Evolutionary conservation across 2,329 filamentous ascomycete genomes (phyloP).

Genomic region (Colletotrichum filicis): DNA sequence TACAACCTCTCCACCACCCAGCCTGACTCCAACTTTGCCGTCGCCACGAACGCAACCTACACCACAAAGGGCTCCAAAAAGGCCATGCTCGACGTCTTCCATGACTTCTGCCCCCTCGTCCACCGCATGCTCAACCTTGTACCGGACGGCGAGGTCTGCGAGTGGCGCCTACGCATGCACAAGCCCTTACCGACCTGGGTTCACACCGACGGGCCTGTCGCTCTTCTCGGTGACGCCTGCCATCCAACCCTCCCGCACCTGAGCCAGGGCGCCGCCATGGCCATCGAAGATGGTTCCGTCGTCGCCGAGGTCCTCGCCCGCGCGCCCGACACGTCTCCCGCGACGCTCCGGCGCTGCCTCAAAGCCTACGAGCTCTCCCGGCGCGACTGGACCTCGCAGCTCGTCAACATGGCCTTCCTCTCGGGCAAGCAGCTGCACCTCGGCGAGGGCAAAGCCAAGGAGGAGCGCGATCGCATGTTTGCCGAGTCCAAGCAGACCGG

Average conservation of each 20-base stretch:
- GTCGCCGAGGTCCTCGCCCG: slow-evolving; percentile 63
- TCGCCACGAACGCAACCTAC: slow-evolving; percentile 68
- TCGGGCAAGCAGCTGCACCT: slow-evolving; percentile 67
- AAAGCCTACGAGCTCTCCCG: slow-evolving; percentile 66
- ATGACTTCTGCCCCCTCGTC: slow-evolving; percentile 69
- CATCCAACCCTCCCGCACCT: slow-evolving; percentile 76
- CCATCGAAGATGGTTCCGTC: slow-evolving; percentile 74
- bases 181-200: slow-evolving; percentile 68
- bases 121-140: slow-evolving; percentile 69
- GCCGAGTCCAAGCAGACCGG: slow-evolving; percentile 60
- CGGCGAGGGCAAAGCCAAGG: slow-evolving; percentile 66
- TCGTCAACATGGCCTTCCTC: slow-evolving; percentile 65
- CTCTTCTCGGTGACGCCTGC: slow-evolving; percentile 72
- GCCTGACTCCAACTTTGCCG: slow-evolving; percentile 69
- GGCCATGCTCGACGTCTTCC: slow-evolving; percentile 70
- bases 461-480: slow-evolving; percentile 68
- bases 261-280: slow-evolving; percentile 75
- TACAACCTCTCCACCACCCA: slow-evolving; percentile 74
- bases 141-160: slow-evolving; percentile 70
- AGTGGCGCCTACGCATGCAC: slow-evolving; percentile 72
- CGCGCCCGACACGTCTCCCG: slow-evolving; percentile 48
- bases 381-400: slow-evolving; percentile 62
- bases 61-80: slow-evolving; percentile 71
- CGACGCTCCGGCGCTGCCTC: slow-evolving; percentile 59
- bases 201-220: slow-evolving; percentile 58